Evolutionary conservation across 1,284 basidiomycete species (phyloP).

Genomic region (Meira nashicola): DNA sequence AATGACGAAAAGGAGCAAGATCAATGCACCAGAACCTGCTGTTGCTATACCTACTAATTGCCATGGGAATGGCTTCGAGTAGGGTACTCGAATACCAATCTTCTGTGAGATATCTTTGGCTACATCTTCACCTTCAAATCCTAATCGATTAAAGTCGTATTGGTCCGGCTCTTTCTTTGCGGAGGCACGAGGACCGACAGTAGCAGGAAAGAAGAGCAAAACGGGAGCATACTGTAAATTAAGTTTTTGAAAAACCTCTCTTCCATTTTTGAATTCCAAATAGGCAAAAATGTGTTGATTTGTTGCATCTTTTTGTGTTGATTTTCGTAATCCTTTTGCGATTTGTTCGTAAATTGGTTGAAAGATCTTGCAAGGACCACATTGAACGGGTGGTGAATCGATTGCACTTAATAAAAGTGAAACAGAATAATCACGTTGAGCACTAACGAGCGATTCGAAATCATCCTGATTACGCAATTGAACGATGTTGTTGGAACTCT

Average conservation of each 20-base stretch:
- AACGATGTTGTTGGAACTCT: constrained; percentile 1
- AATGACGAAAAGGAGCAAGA: constrained; percentile 18
- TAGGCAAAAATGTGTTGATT: constrained; percentile 32
- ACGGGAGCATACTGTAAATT: constrained; percentile 37
- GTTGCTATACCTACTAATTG: constrained; percentile 21
- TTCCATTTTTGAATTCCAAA: constrained; percentile 31
- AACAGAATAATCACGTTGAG: constrained; percentile 23
- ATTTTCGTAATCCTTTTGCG: constrained; percentile 28
- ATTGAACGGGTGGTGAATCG: constrained; percentile 23
- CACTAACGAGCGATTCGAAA: neutral
- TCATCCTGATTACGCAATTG: neutral
- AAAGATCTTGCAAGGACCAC: constrained; percentile 33
- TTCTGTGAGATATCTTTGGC: constrained; percentile 23
- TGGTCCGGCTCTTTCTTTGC: constrained; percentile 18
- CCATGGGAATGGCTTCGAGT: constrained; percentile 31
- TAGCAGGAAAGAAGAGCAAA: constrained; percentile 31
- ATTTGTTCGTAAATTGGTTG: constrained; percentile 37
- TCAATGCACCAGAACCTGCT: constrained; percentile 6
- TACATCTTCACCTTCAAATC: constrained; percentile 27
- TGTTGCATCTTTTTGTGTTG: constrained; percentile 10
- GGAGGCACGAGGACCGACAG: constrained; percentile 11
- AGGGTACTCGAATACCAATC: constrained; percentile 23
- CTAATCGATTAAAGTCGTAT: constrained; percentile 38
- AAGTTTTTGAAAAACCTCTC: constrained; percentile 27
- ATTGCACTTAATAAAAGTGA: constrained; percentile 35